Evolutionary conservation across 2,329 filamentous ascomycete genomes (phyloP), one percentile per base, ranked within the genome.

Genomic region (Diaporthe longicolla): DNA sequence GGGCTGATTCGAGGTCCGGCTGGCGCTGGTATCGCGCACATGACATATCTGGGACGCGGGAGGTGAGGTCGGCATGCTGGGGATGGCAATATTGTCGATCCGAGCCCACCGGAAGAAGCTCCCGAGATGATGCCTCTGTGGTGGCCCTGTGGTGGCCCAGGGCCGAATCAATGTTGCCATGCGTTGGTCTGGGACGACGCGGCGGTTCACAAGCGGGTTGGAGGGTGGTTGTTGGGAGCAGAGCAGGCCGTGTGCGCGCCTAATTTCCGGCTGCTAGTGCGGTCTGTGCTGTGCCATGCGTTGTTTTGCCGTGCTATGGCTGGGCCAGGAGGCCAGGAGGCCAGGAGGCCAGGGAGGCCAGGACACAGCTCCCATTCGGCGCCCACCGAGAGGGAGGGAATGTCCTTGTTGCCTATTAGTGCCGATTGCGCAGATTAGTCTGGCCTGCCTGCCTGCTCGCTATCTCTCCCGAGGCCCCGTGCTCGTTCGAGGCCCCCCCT

Each of bases 371-470:
- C 26, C n/a, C 43, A 24, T 52, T 52, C 63, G 63, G 63, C 45
- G 63, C 63, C 63, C 63, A 66, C 63, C 63, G 45, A 65, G 59
- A 59, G 21, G 35, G n/a, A 59, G 7, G 15, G 57, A 26, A n/a
- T 37, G 45, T 40, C 45, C 45, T 68, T 68, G 45, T 37, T 37
- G 29, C 11, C 24, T 35, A 26, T 35, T 50, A 66, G 63, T 66
- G 63, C 63, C 63, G 63, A 52, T 66, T 66, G 43, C 45, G 61
- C 63, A 52, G 63, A 66, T 66, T 52, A 66, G 45, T 66, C 63
- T 66, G 19, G 63, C 37, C 29, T 66, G 45, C 15, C 26, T 32
- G 63, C 37, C 29, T 66, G 45, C 15, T 40, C 48, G 45, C 63
- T 40, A 54, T 54, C 63, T 68, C 48, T 68, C 63, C 48, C 45